Conservation (phyloP, 768 basidiomycete species). For the Mycena epipterygia region DNA sequence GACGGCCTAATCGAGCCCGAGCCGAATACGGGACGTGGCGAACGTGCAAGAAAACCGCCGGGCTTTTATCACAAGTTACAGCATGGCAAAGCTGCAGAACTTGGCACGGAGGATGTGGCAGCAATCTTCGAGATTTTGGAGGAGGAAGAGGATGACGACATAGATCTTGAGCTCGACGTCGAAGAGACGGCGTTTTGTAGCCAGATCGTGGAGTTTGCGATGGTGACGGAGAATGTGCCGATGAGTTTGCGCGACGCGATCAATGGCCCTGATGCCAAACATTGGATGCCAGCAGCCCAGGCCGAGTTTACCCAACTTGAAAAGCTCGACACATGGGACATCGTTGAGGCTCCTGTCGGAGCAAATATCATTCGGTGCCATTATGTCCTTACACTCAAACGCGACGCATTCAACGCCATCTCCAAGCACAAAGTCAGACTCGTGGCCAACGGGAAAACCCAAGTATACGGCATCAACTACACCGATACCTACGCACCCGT, state of each 20-base stretch:
- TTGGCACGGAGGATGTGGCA: background rate
- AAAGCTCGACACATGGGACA: conserved; percentile 14
- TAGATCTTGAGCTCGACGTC: background rate
- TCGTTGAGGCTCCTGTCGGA: conserved; percentile 1
- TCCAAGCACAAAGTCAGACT: conserved; percentile 52
- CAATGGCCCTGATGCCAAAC: conserved; percentile 13
- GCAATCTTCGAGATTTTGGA: background rate
- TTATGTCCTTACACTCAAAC: background rate
- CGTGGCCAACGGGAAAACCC: conserved; percentile 56
- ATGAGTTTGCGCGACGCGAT: conserved; percentile 6
- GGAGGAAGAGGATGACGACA: background rate
- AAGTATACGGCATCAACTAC: conserved; percentile 53
- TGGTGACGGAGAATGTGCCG: conserved; percentile 8
- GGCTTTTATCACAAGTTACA: background rate
- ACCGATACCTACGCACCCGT: conserved; percentile 46
- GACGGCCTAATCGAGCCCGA: background rate
- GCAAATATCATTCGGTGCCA: conserved; percentile 3
- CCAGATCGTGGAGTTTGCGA: background rate
- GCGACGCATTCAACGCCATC: conserved; percentile 22
- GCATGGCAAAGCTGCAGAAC: background rate
- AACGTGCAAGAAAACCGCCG: background rate
- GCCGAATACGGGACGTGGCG: background rate
- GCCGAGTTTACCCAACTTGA: conserved; percentile 13
- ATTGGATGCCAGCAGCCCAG: conserved; percentile 5
- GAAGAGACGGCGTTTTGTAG: background rate